Conservation (phyloP, 257 asterid genomes). For the Anisodus tanguticus region DNA sequence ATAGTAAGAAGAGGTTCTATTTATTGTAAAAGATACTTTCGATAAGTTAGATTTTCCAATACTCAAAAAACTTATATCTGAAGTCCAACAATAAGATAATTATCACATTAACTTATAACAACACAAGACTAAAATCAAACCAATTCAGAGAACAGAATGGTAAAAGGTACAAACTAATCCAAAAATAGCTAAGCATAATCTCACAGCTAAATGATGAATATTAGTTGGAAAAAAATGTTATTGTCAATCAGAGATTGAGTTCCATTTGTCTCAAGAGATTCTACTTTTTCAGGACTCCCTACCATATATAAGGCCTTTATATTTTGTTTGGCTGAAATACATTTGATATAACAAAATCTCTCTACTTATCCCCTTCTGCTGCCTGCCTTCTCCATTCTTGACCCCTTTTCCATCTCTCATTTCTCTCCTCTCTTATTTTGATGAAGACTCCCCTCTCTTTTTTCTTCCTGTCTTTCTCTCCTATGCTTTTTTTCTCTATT, state of each 20-base stretch:
- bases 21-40: background rate
- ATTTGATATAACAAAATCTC: background rate
- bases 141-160: background rate
- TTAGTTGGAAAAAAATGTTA: background rate
- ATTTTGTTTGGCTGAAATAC: background rate
- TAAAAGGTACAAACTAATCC: background rate
- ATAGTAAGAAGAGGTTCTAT: background rate
- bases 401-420: background rate
- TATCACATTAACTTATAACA: background rate
- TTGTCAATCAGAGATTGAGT: slow-evolving; percentile 4
- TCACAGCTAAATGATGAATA: slow-evolving; percentile 6
- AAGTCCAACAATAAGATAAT: background rate
- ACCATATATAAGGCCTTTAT: background rate
- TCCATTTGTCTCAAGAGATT: background rate
- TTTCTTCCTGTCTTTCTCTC: slow-evolving; percentile 1
- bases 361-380: background rate
- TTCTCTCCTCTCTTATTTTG: background rate
- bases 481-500: background rate
- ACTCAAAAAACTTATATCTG: background rate
- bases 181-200: slow-evolving; percentile 3
- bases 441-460: background rate
- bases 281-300: background rate
- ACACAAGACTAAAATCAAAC: background rate
- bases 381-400: background rate
- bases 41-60: background rate